Evolutionary conservation across 2,329 filamentous ascomycete species (phyloP).

Genomic region (Grosmannia serpens): DNA sequence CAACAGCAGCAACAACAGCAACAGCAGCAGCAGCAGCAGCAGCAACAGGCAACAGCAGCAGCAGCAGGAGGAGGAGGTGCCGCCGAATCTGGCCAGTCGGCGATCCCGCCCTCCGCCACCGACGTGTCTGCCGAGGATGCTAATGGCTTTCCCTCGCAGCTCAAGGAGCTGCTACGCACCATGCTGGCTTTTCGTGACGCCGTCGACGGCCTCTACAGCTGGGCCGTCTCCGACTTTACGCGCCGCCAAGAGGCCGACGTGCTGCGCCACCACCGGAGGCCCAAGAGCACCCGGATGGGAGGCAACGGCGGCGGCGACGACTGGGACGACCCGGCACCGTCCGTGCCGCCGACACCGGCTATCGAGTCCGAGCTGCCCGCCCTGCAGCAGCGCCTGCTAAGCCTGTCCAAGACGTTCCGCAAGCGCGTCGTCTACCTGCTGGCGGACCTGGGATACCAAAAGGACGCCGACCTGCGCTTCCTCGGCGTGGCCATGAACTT

Average conservation of each 20-base stretch:
- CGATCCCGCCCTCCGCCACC: slow-evolving; percentile 26
- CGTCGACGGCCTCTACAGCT: slow-evolving; percentile 88
- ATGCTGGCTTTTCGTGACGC: slow-evolving; percentile 93
- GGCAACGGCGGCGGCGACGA: slow-evolving; percentile 42
- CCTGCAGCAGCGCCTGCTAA: slow-evolving; percentile 60
- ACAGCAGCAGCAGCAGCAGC: slow-evolving; percentile 44
- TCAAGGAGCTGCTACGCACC: slow-evolving; percentile 82
- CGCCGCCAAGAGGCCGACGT: slow-evolving; percentile 72
- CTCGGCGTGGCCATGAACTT: slow-evolving; percentile 98
- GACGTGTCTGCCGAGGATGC: slow-evolving; percentile 46
- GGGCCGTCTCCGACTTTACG: slow-evolving; percentile 89
- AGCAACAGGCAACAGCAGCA: too few relatives aligned
- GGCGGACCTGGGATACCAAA: slow-evolving; percentile 84
- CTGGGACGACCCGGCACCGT: slow-evolving; percentile 32
- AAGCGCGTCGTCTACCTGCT: slow-evolving; percentile 68
- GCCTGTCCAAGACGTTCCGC: slow-evolving; percentile 66
- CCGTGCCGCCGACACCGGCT: slow-evolving; percentile 30
- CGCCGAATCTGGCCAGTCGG: slow-evolving; percentile 18
- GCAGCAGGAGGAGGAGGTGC: slow-evolving; percentile 67
- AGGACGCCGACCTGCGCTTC: slow-evolving; percentile 91
- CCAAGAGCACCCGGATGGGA: slow-evolving; percentile 15
- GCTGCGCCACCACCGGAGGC: slow-evolving; percentile 57
- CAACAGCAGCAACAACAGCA: slow-evolving; percentile 14
- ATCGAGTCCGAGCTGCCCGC: slow-evolving; percentile 58
- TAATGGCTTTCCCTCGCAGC: slow-evolving; percentile 74